Evolutionary conservation across 2,329 filamentous ascomycete species (phyloP).

Genomic region (Leptographium flavum): DNA sequence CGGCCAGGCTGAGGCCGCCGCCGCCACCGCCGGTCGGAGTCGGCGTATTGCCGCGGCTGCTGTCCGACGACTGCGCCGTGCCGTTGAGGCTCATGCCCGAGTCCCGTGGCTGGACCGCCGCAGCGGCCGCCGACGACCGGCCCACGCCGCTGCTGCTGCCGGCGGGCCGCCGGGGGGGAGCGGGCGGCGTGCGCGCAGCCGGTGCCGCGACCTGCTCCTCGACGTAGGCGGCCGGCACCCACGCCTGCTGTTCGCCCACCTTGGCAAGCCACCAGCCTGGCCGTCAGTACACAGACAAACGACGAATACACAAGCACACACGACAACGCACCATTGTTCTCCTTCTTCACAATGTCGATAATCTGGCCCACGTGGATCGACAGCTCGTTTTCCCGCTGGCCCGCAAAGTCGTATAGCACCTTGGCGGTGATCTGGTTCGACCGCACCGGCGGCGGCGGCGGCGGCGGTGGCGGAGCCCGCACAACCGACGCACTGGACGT

Average conservation of each 20-base stretch:
- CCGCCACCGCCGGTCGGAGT: constrained; percentile 58
- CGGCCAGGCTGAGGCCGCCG: constrained; percentile 61
- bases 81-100: constrained; percentile 49
- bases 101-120: constrained; percentile 56
- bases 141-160: constrained; percentile 48
- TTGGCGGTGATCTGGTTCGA: constrained; percentile 66
- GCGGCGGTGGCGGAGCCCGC: constrained; percentile 49
- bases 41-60: constrained; percentile 55
- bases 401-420: constrained; percentile 83
- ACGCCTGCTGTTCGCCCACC: constrained; percentile 60
- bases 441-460: constrained; percentile 53
- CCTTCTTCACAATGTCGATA: constrained; percentile 84
- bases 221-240: constrained; percentile 88
- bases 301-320: background rate
- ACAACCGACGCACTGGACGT: constrained; percentile 33
- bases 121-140: constrained; percentile 50
- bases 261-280: constrained; percentile 94
- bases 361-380: constrained; percentile 67
- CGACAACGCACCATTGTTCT: constrained; percentile 61
- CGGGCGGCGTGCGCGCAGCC: constrained; percentile 51
- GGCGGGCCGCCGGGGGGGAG: constrained; percentile 63
- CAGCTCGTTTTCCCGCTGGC: constrained; percentile 74
- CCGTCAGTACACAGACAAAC: constrained; percentile 13
- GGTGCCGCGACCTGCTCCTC: constrained; percentile 59
- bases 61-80: constrained; percentile 23